Conservation (phyloP, 2,329 filamentous ascomycete species). For the Teratosphaeria epicoccoides region DNA sequence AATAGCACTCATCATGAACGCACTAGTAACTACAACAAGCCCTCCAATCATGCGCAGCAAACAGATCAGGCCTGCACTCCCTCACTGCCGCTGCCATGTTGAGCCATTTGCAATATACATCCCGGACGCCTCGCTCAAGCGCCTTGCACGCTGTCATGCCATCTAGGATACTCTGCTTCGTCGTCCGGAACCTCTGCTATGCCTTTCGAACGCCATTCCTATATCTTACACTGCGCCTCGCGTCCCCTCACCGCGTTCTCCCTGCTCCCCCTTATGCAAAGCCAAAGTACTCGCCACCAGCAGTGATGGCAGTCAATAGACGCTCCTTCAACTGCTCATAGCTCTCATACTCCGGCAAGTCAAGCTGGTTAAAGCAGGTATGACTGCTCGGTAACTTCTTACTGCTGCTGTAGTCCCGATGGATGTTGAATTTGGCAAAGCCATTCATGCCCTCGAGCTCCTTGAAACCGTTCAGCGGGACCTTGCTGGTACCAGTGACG, state of each 20-base stretch:
- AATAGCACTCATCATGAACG: neutral
- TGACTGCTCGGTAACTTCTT: slow-evolving; percentile 91
- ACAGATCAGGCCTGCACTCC: slow-evolving; percentile 11
- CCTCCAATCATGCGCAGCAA: neutral
- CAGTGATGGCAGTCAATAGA: slow-evolving; percentile 91
- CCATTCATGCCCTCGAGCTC: slow-evolving; percentile 99
- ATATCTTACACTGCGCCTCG: slow-evolving; percentile 5
- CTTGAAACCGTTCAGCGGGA: slow-evolving; percentile 96
- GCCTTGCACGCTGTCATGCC: slow-evolving; percentile 2
- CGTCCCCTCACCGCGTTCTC: neutral
- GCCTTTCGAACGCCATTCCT: slow-evolving; percentile 1
- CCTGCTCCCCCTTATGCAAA: slow-evolving; percentile 56
- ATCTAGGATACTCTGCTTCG: slow-evolving; percentile 1
- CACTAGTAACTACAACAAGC: neutral
- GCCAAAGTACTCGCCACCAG: slow-evolving; percentile 92
- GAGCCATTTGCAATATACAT: neutral
- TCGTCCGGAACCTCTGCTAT: neutral
- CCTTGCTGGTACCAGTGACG: slow-evolving; percentile 95
- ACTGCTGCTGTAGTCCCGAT: slow-evolving; percentile 94
- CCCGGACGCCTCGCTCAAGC: slow-evolving; percentile 1
- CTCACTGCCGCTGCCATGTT: slow-evolving; percentile 1
- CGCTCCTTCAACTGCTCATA: slow-evolving; percentile 84
- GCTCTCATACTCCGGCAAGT: slow-evolving; percentile 94
- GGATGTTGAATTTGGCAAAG: slow-evolving; percentile 95
- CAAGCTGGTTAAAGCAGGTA: slow-evolving; percentile 98